These are phyloP conservation scores for Copromyces sp. DNA, from an alignment of 495 filamentous ascomycete species.

Conservation along the genomic window DNA sequence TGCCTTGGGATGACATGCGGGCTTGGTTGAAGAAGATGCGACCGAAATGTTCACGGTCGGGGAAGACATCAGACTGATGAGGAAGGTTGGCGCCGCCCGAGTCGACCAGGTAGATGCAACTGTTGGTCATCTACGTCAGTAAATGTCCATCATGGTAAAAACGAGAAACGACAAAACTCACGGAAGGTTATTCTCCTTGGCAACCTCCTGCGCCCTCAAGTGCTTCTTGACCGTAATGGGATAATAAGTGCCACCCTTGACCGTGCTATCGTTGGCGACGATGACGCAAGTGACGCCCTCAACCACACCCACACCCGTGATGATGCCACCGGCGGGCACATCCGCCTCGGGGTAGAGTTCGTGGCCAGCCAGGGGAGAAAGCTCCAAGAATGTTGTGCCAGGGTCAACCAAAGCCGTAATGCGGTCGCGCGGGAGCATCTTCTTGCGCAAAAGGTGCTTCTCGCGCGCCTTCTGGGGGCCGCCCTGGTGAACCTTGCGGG, in stretches of 20 bases:
- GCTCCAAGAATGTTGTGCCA: slow-evolving; percentile 82
- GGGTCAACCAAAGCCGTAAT: slow-evolving; percentile 81
- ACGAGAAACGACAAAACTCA: slow-evolving; percentile 19
- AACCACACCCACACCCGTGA: slow-evolving; percentile 85
- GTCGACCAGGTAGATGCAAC: slow-evolving; percentile 92
- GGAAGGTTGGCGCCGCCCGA: slow-evolving; percentile 94
- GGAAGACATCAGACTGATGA: slow-evolving; percentile 94
- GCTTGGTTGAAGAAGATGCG: slow-evolving; percentile 99
- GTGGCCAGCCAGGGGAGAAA: slow-evolving; percentile 79
- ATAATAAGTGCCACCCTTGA: slow-evolving; percentile 98
- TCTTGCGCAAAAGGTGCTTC: slow-evolving; percentile 79
- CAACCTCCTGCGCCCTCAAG: slow-evolving; percentile 82
- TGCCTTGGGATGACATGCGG: slow-evolving; percentile 72
- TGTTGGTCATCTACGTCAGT: slow-evolving; percentile 11
- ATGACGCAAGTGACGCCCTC: slow-evolving; percentile 89
- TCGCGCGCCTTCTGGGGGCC: slow-evolving; percentile 76
- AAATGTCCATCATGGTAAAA: slow-evolving; percentile 1
- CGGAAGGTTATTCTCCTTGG: slow-evolving; percentile 69
- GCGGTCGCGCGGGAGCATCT: slow-evolving; percentile 91
- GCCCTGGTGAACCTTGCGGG: slow-evolving; percentile 59
- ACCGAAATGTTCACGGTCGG: slow-evolving; percentile 89
- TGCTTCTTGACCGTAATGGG: slow-evolving; percentile 98
- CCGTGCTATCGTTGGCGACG: slow-evolving; percentile 94
- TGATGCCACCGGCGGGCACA: slow-evolving; percentile 69
- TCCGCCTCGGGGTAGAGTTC: slow-evolving; percentile 73